Conservation (phyloP, 1,284 basidiomycete genomes). For the Macrocystidia cucumis region DNA sequence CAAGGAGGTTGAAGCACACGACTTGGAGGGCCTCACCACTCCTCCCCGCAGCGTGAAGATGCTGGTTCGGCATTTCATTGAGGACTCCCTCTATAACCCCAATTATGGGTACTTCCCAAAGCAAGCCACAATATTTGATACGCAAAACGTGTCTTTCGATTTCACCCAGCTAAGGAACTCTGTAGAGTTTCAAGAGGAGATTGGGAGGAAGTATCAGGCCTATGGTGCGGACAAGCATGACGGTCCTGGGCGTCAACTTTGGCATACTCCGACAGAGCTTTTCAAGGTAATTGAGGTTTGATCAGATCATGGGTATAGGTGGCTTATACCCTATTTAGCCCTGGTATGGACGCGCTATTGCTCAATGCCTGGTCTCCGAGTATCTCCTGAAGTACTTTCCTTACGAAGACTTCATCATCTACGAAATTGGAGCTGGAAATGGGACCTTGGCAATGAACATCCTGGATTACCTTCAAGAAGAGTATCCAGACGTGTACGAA, state of each 20-base stretch:
- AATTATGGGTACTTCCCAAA: slow-evolving; percentile 96
- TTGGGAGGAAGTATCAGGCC: slow-evolving; percentile 69
- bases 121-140: slow-evolving; percentile 81
- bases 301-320: slow-evolving; percentile 4
- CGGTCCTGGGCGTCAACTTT: slow-evolving; percentile 85
- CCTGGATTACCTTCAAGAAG: slow-evolving; percentile 69
- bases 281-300: slow-evolving; percentile 72
- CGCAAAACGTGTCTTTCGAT: slow-evolving; percentile 60
- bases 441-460: slow-evolving; percentile 90
- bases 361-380: slow-evolving; percentile 81
- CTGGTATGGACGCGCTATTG: slow-evolving; percentile 89
- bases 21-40: slow-evolving; percentile 47
- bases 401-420: slow-evolving; percentile 91
- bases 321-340: slow-evolving; percentile 46
- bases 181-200: slow-evolving; percentile 74
- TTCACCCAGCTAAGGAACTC: slow-evolving; percentile 66
- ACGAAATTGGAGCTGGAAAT: slow-evolving; percentile 97
- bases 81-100: slow-evolving; percentile 96
- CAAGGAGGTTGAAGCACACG: slow-evolving; percentile 67
- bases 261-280: slow-evolving; percentile 98
- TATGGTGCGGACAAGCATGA: slow-evolving; percentile 57
- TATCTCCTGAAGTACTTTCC: slow-evolving; percentile 94
- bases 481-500: slow-evolving; percentile 89
- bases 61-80: slow-evolving; percentile 95
- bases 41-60: slow-evolving; percentile 86